Base-by-base conservation (phyloP, 371 early-diverging fungal species). In the Basidiobolus heterosporus region DNA sequence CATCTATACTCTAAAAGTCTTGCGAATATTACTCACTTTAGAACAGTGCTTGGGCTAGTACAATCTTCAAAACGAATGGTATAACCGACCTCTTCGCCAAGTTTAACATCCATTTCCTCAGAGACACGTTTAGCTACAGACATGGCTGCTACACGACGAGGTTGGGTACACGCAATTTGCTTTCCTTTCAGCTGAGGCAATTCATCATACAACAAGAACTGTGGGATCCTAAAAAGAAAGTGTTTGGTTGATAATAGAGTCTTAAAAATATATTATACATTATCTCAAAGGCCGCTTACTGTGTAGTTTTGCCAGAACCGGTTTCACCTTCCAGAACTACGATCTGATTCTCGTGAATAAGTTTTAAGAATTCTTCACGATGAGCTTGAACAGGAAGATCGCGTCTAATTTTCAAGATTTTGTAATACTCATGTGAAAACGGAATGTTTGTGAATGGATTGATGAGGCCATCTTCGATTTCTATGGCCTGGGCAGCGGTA, bases 121-220 rank as follows among this genome's bases (percentile, higher is more conserved):
- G 91, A 83, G 13, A 98, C 97, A 66, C 98, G 86, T 59, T 88
- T 77, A 0, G 95, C 91, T 36, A 99, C 93, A 23, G 90, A 89
- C 82, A 89, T 95, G 36, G 99, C 97, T 11, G 98, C 97, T 38
- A 99, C 89, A 61, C 98, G 82, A 59, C 98, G 83, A 17, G 99
- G 99, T 60, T 98, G 98, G 35, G 99, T 98, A 67, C 94, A 93
- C 5, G 91, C 96, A 51, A 93, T 84, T 70, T 82, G 75, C 55
- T 75, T 86, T 44, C 87, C 85, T 46, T 85, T 82, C n/a, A 70
- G 55, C 45, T 88, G 88, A 22, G 94, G 94, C 45, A 91, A 71
- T 51, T 85, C 80, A 62, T 93, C 95, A 55, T 81, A 83, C 0
- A 82, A 72, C 59, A 95, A 62, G 55, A 88, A 97, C 61, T 97